phyloP scores from a whole-genome alignment of 2,329 filamentous ascomycete genomes.

The Botrytis porri region DNA sequence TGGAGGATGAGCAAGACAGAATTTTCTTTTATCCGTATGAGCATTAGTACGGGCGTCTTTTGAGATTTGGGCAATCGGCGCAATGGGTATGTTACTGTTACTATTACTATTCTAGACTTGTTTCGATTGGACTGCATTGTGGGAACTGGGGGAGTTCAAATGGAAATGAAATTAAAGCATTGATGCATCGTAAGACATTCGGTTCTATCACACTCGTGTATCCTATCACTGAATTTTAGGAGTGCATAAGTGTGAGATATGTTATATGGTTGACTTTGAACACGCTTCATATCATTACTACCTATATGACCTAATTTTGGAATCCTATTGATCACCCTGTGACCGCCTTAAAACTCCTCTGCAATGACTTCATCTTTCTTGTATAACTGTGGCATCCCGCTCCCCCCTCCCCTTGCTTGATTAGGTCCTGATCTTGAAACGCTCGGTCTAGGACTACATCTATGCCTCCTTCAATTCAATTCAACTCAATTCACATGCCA shows the following conservation, averaged over 20 bases:
- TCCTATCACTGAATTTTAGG: neutral
- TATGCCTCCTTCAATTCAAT: slow-evolving; percentile 1
- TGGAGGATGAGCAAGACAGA: neutral
- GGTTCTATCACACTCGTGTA: neutral
- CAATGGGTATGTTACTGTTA: slow-evolving; percentile 2
- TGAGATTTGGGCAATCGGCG: neutral
- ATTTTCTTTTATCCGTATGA: neutral
- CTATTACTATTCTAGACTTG: slow-evolving; percentile 13
- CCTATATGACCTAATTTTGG: slow-evolving; percentile 12
- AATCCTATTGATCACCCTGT: slow-evolving; percentile 17
- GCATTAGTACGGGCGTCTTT: slow-evolving; percentile 8
- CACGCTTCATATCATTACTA: slow-evolving; percentile 15
- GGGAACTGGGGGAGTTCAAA: neutral
- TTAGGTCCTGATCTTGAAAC: neutral
- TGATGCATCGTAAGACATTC: neutral
- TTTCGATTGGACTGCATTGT: neutral
- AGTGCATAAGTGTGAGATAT: neutral
- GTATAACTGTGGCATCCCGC: neutral
- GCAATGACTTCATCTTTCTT: slow-evolving; percentile 6
- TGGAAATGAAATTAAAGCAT: neutral
- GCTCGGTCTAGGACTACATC: neutral
- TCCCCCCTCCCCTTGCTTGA: neutral
- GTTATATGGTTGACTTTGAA: neutral
- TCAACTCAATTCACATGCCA: neutral
- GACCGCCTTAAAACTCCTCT: slow-evolving; percentile 15